Percentiles rank a stretch among this genome's conserved stretches.
Evolutionary conservation across 2,329 filamentous ascomycete species (phyloP).

Genomic region (Pseudocercospora ulei): DNA sequence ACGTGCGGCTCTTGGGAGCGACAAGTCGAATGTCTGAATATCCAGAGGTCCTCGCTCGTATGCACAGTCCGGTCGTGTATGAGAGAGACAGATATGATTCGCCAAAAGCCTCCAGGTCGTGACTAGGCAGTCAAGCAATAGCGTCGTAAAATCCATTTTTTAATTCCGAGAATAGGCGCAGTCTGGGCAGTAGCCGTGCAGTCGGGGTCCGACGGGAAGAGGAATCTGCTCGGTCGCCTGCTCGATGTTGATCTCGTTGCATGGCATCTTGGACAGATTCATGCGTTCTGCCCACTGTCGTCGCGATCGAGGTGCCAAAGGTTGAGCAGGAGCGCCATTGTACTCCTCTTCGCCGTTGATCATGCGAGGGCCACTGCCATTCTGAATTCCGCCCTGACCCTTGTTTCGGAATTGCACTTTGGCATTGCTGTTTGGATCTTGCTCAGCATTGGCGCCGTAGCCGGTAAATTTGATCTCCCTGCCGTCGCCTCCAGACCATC

Average conservation of each 20-base stretch:
- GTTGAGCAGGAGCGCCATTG: slow-evolving; percentile 17
- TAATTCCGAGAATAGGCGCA: too few relatives aligned
- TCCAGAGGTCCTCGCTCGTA: slow-evolving; percentile 1
- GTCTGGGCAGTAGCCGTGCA: slow-evolving; percentile 10
- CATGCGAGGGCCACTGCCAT: slow-evolving; percentile 18
- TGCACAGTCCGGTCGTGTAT: slow-evolving; percentile 1
- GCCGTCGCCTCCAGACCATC: slow-evolving; percentile 34
- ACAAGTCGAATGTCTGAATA: slow-evolving; percentile 1
- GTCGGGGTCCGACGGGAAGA: neutral
- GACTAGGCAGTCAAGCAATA: slow-evolving; percentile 1
- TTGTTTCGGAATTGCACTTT: slow-evolving; percentile 18
- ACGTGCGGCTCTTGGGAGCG: neutral
- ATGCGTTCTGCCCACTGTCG: slow-evolving; percentile 27
- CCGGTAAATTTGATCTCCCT: slow-evolving; percentile 33
- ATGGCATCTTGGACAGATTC: slow-evolving; percentile 17
- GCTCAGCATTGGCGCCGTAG: slow-evolving; percentile 31
- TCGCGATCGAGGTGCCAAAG: slow-evolving; percentile 24
- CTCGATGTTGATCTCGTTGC: slow-evolving; percentile 22
- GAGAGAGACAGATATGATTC: slow-evolving; percentile 1
- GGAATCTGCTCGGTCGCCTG: slow-evolving; percentile 22
- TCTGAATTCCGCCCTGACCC: slow-evolving; percentile 3
- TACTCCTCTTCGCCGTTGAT: slow-evolving; percentile 11
- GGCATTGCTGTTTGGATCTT: slow-evolving; percentile 25
- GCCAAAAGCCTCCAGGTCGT: slow-evolving; percentile 4
- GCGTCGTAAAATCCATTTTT: too few relatives aligned